Evolutionary conservation across 306 rosid genomes (phyloP), one percentile per base, ranked within the genome.

Genomic region (Begonia peltatifolia): DNA sequence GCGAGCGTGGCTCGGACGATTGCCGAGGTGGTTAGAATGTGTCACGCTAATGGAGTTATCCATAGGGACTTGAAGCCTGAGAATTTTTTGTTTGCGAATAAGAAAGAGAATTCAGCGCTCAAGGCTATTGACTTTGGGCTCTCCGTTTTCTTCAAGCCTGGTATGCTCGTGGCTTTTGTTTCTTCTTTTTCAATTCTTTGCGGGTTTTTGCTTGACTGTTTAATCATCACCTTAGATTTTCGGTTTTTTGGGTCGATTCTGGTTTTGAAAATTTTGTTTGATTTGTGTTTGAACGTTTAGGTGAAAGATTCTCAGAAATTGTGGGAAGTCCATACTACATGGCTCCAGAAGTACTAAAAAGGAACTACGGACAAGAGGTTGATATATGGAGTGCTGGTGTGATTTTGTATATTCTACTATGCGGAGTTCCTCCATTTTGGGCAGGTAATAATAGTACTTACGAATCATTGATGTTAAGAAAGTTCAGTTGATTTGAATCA

Each of bases 351-450:
- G 66, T 62, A 62, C 35, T 62, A 43, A 62, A 42, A 52, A 62
- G 66, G 5, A 62, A 52, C 14, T 62, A 62, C 25, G 66, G 66
- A 52, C 66, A 57, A 53, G 66, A 62, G 53, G 66, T 62, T 52
- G 66, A 62, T 53, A 53, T 62, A 14, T 62, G 66, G 66, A 62
- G 66, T n/a, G 58, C 66, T 1, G 66, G 66, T 25, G 66, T 62
- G 46, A 62, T 62, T 42, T 42, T 62, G 12, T 62, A 62, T 35
- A 62, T 62, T 53, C 20, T 62, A 14, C 36, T 62, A 20, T 62
- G 66, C 52, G 66, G 66, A 16, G 66, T 62, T 53, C 66, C 66
- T 46, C 66, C 66, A 52, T 62, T 62, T 52, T 62, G 66, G 66
- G 66, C 66, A 23, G 66, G 66, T 62, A 43, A 52, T 25, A 7